Evolutionary conservation across 106 monocot species (phyloP), one percentile per base, ranked within the genome.

Genomic region (Agapanthus africanus): DNA sequence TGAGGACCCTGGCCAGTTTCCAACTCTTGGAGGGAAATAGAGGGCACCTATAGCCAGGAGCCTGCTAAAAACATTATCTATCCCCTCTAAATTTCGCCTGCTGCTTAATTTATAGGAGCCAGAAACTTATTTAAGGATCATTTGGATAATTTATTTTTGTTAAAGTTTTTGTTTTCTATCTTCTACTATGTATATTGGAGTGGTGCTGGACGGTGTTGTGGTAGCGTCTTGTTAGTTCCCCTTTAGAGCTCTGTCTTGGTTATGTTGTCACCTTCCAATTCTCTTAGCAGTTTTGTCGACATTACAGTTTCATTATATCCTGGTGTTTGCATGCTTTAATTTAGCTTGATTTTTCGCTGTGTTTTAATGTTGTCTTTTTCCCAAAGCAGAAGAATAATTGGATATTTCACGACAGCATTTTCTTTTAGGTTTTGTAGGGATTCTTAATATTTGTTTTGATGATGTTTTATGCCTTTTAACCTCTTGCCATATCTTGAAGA

Each of bases 1-100:
- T 44, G 84, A 78, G 67, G 93, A 93, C 65, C 82, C 84, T 64
- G 74, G 71, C 6, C 87, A 93, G 56, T 93, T 93, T 49, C 93
- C 93, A 31, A 76, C 84, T 0, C 87, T 93, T 11, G 84, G 89
- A 63, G 85, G 74, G 63, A 84, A 85, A 70, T 77, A 85, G 73
- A 74, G 33, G 22, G 15, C 8, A 6, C 4, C 23, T 44, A 16
- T 44, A n/a, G 65, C 33, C 23, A 26, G 7, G 11, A 2, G 0
- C 40, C 11, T 32, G 5, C 26, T 4, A 59, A 2, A 22, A 23
- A 52, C n/a, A 9, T 52, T 52, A 4, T 25, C 25, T 52, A 6
- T n/a, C 52, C 23, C 5, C 52, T 52, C 25, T 10, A 22, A 22
- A 22, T 2, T 10, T 52, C 25, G n/a, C 0, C 25, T 52, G 13